Evolutionary conservation across 2,329 filamentous ascomycete genomes (phyloP).

Genomic region (Salinomyces thailandicus): DNA sequence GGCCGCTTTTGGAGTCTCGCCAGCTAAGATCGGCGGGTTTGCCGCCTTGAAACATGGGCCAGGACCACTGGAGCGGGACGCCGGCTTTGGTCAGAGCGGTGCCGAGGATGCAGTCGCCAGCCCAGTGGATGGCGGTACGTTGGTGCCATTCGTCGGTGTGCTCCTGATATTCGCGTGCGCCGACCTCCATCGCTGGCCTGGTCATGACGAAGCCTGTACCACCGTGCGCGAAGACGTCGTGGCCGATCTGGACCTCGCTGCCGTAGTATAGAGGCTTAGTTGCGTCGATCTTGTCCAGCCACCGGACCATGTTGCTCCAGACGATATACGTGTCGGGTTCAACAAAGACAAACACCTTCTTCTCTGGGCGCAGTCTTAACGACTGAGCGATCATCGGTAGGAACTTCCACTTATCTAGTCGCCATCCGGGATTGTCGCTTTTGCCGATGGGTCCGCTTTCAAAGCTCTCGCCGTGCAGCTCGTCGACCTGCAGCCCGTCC

Average conservation of each 20-base stretch:
- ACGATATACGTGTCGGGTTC: slow-evolving; percentile 50
- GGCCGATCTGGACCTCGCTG: slow-evolving; percentile 40
- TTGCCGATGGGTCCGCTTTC: slow-evolving; percentile 16
- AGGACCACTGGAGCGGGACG: slow-evolving; percentile 32
- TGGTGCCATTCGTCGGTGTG: slow-evolving; percentile 33
- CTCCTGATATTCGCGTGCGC: slow-evolving; percentile 28
- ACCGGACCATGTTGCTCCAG: slow-evolving; percentile 43
- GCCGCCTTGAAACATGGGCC: slow-evolving; percentile 36
- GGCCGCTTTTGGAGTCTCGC: slow-evolving; percentile 15
- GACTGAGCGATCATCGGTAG: slow-evolving; percentile 38
- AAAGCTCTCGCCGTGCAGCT: slow-evolving; percentile 16
- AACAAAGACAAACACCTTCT: slow-evolving; percentile 50
- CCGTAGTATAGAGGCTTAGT: slow-evolving; percentile 43
- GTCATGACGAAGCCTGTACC: slow-evolving; percentile 36
- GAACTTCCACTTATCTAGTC: slow-evolving; percentile 44
- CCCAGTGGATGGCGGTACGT: slow-evolving; percentile 39
- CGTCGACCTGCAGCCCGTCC: slow-evolving; percentile 21
- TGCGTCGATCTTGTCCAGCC: slow-evolving; percentile 42
- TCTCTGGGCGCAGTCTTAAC: slow-evolving; percentile 31
- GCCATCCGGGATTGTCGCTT: slow-evolving; percentile 24
- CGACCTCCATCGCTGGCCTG: slow-evolving; percentile 27
- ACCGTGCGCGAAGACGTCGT: slow-evolving; percentile 32
- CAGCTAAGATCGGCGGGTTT: slow-evolving; percentile 31
- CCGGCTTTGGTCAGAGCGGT: slow-evolving; percentile 37
- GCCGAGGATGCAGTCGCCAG: slow-evolving; percentile 44